These are phyloP conservation scores for Gaillardinia entomophila DNA, from an alignment of 805 yeast species.

Conservation along the genomic window DNA sequence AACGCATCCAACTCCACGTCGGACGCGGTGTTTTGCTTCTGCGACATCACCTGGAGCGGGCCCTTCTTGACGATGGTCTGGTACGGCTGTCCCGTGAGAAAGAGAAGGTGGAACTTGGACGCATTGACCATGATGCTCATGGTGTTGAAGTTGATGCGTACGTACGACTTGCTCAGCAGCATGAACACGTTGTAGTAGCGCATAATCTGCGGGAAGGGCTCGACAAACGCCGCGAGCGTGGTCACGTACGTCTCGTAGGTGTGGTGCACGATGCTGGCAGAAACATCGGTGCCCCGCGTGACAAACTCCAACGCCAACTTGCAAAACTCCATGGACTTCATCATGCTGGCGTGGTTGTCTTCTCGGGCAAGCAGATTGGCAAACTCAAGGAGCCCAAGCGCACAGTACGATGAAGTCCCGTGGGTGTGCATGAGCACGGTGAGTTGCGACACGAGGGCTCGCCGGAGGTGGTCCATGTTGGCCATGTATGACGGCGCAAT, in stretches of 20 bases:
- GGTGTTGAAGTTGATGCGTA: slow-evolving; percentile 2
- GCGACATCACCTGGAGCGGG: slow-evolving; percentile 1
- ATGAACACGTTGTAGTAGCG: slow-evolving; percentile 16
- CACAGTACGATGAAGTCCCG: slow-evolving; percentile 36
- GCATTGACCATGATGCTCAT: slow-evolving; percentile 7
- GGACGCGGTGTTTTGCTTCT: background rate
- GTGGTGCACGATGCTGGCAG: slow-evolving; percentile 28
- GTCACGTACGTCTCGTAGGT: slow-evolving; percentile 39
- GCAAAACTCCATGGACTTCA: slow-evolving; percentile 36
- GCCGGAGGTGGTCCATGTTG: slow-evolving; percentile 18
- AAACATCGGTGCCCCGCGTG: slow-evolving; percentile 24
- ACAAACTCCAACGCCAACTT: slow-evolving; percentile 34
- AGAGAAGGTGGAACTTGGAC: slow-evolving; percentile 8
- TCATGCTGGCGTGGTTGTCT: slow-evolving; percentile 21
- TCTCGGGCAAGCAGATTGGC: slow-evolving; percentile 27
- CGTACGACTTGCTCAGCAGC: slow-evolving; percentile 9
- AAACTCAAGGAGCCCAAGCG: slow-evolving; percentile 33
- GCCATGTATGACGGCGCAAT: slow-evolving; percentile 26
- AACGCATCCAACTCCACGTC: slow-evolving; percentile 1
- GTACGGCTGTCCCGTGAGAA: slow-evolving; percentile 9
- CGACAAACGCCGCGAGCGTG: slow-evolving; percentile 36
- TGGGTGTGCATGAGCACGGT: slow-evolving; percentile 28
- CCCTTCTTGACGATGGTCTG: slow-evolving; percentile 2
- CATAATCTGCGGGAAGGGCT: slow-evolving; percentile 31
- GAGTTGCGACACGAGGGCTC: slow-evolving; percentile 25